Conservation (phyloP, 176 grass and related monocot genomes). For the Carex pumila region DNA sequence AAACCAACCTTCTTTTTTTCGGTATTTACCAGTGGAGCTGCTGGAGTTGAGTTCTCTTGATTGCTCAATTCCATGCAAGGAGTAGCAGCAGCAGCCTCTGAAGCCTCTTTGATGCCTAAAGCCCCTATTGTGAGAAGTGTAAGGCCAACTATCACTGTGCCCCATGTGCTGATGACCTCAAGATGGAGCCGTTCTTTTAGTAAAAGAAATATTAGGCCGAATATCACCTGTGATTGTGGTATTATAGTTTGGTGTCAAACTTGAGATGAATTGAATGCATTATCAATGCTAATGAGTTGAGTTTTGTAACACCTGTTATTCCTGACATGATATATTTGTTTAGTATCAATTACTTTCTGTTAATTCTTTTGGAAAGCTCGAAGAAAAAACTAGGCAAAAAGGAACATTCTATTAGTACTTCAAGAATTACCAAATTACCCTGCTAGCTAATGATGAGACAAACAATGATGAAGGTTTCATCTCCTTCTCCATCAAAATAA, state of each 20-base stretch:
- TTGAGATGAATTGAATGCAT: neutral
- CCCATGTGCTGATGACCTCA: constrained; percentile 76
- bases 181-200: constrained; percentile 95
- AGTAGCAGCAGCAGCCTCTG: constrained; percentile 46
- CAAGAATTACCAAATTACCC: neutral
- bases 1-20: constrained; percentile 88
- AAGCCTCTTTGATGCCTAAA: constrained; percentile 72
- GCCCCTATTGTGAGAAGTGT: constrained; percentile 82
- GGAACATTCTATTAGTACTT: neutral
- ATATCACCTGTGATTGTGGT: constrained; percentile 51
- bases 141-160: constrained; percentile 82
- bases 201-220: constrained; percentile 81
- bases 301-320: neutral
- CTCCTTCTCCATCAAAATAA: neutral
- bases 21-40: constrained; percentile 20
- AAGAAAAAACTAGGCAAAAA: neutral
- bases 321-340: neutral
- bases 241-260: constrained; percentile 4
- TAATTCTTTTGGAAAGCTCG: neutral
- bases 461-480: neutral
- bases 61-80: constrained; percentile 46
- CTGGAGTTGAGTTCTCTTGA: constrained; percentile 21
- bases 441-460: neutral
- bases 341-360: neutral
- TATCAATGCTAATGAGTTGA: neutral